phyloP scores from a whole-genome alignment of 176 grass and related monocot genomes.

The Carex cristatella region DNA sequence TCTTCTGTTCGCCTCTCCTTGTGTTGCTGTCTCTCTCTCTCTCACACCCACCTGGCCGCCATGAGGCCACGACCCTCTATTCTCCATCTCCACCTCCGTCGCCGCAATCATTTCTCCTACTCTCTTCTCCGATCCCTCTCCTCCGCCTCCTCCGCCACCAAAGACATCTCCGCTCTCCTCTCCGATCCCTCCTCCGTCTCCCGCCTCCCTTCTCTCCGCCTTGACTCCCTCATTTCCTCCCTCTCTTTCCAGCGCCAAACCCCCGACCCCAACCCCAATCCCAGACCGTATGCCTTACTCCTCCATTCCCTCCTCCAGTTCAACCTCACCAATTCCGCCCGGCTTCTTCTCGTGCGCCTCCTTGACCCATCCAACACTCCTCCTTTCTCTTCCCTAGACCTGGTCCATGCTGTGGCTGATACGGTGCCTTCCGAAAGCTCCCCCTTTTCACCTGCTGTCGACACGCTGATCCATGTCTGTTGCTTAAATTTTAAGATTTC shows the following conservation, averaged over 20 bases:
- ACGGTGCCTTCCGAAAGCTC: neutral
- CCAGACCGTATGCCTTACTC: conserved; percentile 38
- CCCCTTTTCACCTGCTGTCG: conserved; percentile 31
- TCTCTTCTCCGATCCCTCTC: conserved; percentile 30
- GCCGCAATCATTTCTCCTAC: conserved; percentile 21
- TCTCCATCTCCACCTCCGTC: conserved; percentile 14
- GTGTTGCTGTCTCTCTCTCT: neutral
- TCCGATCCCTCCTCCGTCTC: conserved; percentile 30
- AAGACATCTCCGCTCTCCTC: conserved; percentile 24
- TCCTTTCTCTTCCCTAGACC: conserved; percentile 26
- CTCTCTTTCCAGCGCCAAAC: conserved; percentile 21
- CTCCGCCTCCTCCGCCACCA: conserved; percentile 21
- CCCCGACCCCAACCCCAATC: neutral
- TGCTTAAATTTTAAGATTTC: conserved; percentile 28
- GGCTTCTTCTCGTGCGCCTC: conserved; percentile 34
- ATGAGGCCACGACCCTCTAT: conserved; percentile 43
- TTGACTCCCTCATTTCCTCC: conserved; percentile 19
- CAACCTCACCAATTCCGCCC: conserved; percentile 34
- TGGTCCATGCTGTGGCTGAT: conserved; percentile 31
- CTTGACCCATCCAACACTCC: conserved; percentile 34
- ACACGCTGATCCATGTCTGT: conserved; percentile 45
- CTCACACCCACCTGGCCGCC: conserved; percentile 19
- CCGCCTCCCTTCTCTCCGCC: conserved; percentile 11
- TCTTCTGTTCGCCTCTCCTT: neutral
- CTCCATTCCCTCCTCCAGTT: conserved; percentile 47